Conservation (phyloP, 768 basidiomycete genomes). For the Pleurotus pulmonarius region DNA sequence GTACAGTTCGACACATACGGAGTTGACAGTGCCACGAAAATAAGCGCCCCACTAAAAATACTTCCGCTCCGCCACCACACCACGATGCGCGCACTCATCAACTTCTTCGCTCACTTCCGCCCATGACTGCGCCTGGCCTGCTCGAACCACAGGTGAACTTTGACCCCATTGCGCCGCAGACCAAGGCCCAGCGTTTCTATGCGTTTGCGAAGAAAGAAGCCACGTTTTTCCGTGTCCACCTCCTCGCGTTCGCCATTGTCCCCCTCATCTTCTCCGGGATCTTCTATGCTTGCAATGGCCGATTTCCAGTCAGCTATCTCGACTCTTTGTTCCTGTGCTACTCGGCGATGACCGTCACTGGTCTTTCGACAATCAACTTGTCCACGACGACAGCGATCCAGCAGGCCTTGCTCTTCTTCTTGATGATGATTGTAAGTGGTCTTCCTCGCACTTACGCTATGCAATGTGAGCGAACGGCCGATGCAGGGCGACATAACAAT, state of each 20-base stretch:
- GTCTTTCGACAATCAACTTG: slow-evolving; percentile 43
- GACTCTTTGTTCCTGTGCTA: slow-evolving; percentile 63
- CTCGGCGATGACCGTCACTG: slow-evolving; percentile 52
- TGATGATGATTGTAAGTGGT: slow-evolving; percentile 45
- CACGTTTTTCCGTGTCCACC: slow-evolving; percentile 54
- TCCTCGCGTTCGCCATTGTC: slow-evolving; percentile 46
- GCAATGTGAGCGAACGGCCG: background rate
- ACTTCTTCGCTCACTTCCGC: too few species aligned
- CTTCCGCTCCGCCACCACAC: too few species aligned
- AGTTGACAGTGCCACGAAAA: too few species aligned
- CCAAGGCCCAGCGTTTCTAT: background rate
- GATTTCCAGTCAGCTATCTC: slow-evolving; percentile 42
- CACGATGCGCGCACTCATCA: too few species aligned
- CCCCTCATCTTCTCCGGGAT: slow-evolving; percentile 62
- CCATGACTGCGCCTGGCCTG: too few species aligned
- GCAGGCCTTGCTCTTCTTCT: slow-evolving; percentile 46
- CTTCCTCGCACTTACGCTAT: background rate
- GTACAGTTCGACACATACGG: too few species aligned
- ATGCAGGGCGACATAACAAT: slow-evolving; percentile 41
- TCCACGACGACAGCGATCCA: slow-evolving; percentile 46
- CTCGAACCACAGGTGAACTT: too few species aligned
- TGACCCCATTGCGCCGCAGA: background rate
- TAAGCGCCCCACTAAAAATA: too few species aligned
- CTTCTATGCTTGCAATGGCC: slow-evolving; percentile 64
- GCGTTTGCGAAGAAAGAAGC: slow-evolving; percentile 13